Evolutionary conservation across 2,329 filamentous ascomycete species (phyloP), one percentile per base, ranked within the genome.

Genomic region (Xylogone sp.): DNA sequence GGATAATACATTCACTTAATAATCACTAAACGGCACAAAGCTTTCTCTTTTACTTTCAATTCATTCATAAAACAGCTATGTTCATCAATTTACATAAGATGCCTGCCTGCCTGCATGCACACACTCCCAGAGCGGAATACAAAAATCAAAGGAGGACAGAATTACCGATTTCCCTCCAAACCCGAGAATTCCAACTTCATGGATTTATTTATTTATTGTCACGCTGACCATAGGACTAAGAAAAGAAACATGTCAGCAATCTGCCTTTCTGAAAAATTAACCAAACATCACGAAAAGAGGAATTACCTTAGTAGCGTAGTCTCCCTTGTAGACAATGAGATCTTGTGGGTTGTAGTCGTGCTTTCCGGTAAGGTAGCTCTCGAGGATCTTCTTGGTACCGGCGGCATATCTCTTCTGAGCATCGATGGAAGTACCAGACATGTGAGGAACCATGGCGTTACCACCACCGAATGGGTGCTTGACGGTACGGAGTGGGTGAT

Each of bases 391-490:
- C 87, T 97, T 96, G 72, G 84, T 88, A 64, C 91, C 91, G 59
- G 86, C 78, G 65, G 91, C 90, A 69, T 96, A 96, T 60, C 91
- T 84, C 76, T 90, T 86, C 81, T 99, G 94, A 53, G 94, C 94
- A 69, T 99, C 94, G 68, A 99, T 87, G n/a, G 92, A 96, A 53
- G 93, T 97, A 69, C 94, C 94, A 12, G 91, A 96, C 90, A 97
- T 96, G 84, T 97, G 94, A 52, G 94, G 90, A 54, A 97, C 92
- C 89, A 94, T 99, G 75, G 92, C 94, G 76, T 97, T 97, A 69
- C 94, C 94, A 68, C 93, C 94, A 63, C 92, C 93, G 80, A 90
- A 96, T 69, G 89, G 88, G 82, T 93, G 94, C 82, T 92, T 87
- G 71, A 90, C 93, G 70, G 86, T 88, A 70, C 94, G 91, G 67